These are phyloP conservation scores for Eimeria acervulina DNA, from an alignment of 169 alveolate species.

Conservation along the genomic window DNA sequence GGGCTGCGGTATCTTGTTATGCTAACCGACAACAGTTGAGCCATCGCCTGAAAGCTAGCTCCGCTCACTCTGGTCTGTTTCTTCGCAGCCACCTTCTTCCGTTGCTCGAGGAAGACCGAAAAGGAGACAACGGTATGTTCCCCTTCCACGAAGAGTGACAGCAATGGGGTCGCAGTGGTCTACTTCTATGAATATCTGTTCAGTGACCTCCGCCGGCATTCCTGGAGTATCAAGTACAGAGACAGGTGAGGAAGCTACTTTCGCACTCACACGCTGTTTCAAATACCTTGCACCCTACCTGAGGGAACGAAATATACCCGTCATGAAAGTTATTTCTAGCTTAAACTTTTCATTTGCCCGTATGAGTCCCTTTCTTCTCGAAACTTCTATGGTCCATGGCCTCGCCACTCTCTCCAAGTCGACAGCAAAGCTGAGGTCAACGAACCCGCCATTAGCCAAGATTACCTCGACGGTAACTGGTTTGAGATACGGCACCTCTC, in stretches of 20 bases:
- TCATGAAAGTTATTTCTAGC: constrained; percentile 91
- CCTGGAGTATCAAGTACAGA: constrained; percentile 72
- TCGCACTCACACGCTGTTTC: background rate
- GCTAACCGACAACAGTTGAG: background rate
- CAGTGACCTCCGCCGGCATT: constrained; percentile 84
- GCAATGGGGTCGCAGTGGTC: constrained; percentile 96
- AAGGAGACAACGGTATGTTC: constrained; percentile 93
- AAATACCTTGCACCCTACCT: background rate
- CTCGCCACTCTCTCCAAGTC: constrained; percentile 90
- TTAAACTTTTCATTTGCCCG: constrained; percentile 93
- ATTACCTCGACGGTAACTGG: constrained; percentile 87
- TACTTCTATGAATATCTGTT: constrained; percentile 93
- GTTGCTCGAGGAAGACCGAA: constrained; percentile 92
- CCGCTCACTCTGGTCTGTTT: constrained; percentile 8
- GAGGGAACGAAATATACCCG: constrained; percentile 81
- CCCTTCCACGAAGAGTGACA: constrained; percentile 93
- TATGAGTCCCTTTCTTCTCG: constrained; percentile 93
- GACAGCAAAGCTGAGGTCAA: constrained; percentile 94
- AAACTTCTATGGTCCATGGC: constrained; percentile 92
- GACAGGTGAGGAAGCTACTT: background rate
- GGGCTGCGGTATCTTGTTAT: background rate
- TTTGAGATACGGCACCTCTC: constrained; percentile 88
- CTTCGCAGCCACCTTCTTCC: constrained; percentile 40
- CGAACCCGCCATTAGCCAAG: constrained; percentile 94
- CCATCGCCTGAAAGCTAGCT: background rate